Evolutionary conservation across 2,329 filamentous ascomycete species (phyloP), one percentile per base, ranked within the genome.

Genomic region (Hypoxylon sp.): DNA sequence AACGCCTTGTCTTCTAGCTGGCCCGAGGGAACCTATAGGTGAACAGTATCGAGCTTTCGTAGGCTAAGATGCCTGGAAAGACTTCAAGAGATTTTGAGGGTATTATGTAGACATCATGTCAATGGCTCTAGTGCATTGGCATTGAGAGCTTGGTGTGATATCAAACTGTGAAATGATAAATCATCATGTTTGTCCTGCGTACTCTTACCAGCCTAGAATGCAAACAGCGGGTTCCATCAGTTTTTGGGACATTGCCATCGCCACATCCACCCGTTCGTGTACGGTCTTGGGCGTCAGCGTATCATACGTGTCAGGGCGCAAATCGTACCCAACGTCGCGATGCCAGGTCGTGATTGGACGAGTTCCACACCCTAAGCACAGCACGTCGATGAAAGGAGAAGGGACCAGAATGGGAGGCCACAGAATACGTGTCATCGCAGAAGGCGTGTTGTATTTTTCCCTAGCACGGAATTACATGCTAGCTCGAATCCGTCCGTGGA

Each of bases 401-500:
- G 49, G 51, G 59, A 48, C 55, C 37, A 60, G 26, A 50, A 41
- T 49, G 29, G 29, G 6, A 29, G 59, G 55, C 45, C 47, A 58
- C 31, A 35, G n/a, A 33, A 58, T 63, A 63, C 57, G 58, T 66
- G 63, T 70, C 68, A 69, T 72, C 69, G 65, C 65, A 69, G 63
- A 71, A 71, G 69, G 69, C 65, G 65, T 71, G 61, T 70, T 71
- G 68, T 67, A 71, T 70, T 71, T 50, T 64, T 71, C 48, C 65
- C 67, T 70, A 72, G 67, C 70, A 67, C 63, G 67, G 69, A 70
- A 70, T 70, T 51, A 65, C 64, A 69, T 70, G 70, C 70, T 69
- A 71, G 68, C 67, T 72, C 68, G 64, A 70, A 71, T 41, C 67
- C 68, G 67, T 72, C 68, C 69, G 64, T 70, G 65, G 70, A 72